Conservation (phyloP, 495 filamentous ascomycete genomes). For the Letharia lupina region DNA sequence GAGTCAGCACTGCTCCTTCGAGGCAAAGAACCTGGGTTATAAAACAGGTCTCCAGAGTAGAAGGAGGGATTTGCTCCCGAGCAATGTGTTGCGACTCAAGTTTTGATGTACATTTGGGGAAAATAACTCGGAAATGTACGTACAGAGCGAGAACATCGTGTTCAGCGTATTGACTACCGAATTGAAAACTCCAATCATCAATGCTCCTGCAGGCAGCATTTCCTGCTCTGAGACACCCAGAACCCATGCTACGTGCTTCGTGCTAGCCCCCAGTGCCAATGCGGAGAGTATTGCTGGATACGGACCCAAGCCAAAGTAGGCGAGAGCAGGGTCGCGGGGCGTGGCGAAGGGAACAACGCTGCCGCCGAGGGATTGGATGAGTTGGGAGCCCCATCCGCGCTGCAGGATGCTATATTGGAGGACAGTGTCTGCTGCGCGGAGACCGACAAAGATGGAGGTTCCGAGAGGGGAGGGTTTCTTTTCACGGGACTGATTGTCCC, state of each 20-base stretch:
- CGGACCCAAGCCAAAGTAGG: slow-evolving; percentile 44
- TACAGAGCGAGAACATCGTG: slow-evolving; percentile 37
- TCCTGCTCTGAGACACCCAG: slow-evolving; percentile 35
- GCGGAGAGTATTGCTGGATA: slow-evolving; percentile 52
- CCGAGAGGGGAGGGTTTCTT: slow-evolving; percentile 41
- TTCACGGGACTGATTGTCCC: slow-evolving; percentile 4
- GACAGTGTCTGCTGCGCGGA: slow-evolving; percentile 47
- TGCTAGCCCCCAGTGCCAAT: slow-evolving; percentile 40
- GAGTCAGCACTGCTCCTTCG: too few relatives aligned
- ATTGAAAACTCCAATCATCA: slow-evolving; percentile 37
- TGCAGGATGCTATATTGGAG: slow-evolving; percentile 48
- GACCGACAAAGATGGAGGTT: slow-evolving; percentile 46
- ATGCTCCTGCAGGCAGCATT: slow-evolving; percentile 33
- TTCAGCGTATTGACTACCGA: slow-evolving; percentile 40
- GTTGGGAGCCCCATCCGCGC: slow-evolving; percentile 22
- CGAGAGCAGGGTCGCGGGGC: slow-evolving; percentile 26
- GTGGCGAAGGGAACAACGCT: slow-evolving; percentile 14
- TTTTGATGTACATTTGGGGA: too few relatives aligned
- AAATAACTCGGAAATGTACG: too few relatives aligned
- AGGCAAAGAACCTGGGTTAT: too few relatives aligned
- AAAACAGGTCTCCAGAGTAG: too few relatives aligned
- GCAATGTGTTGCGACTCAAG: too few relatives aligned
- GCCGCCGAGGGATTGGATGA: slow-evolving; percentile 23
- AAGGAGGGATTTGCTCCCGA: too few relatives aligned
- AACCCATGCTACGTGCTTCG: slow-evolving; percentile 46